Base-by-base conservation (phyloP, 2,329 filamentous ascomycete genomes). In the Aspergillus sp. region DNA sequence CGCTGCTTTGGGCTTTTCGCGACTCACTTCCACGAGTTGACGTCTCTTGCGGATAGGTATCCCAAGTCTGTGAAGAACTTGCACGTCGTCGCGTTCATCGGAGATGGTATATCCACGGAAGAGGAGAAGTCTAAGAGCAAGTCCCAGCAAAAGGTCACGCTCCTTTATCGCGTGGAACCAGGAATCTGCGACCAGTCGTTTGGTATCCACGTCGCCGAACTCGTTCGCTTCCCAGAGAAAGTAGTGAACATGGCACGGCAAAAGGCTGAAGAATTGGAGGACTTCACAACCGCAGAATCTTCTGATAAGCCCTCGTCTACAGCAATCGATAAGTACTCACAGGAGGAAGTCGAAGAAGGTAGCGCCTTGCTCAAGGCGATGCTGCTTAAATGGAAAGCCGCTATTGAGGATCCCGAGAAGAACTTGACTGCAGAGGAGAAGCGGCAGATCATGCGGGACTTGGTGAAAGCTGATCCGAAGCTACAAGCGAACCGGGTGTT, bases 161-260 rank as follows among this genome's bases (percentile, higher is more conserved):
- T 99, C 7, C 85, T 99, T 6, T 99, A 99, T 83, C 96, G 97
- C 80, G 95, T 99, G 41, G 92, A 96, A 72, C 91, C 92, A 0
- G 95, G 95, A 53, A 90, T 99, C 69, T 97, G 93, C 74, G 95
- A 99, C 77, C 95, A 99, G 80, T 95, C 91, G 61, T 99, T 99
- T 76, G 95, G 95, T 70, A 99, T 99, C 70, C 95, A 99, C 78
- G 96, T 99, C 15, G 95, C 95, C 0, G 95, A 99, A 80, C 85
- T 99, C 6, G 95, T 99, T 22, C 88, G 93, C 49, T 99, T 99
- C 80, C 95, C 95, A 0, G 89, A 92, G 69, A 99, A 99, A 80
- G 96, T 99, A 17, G 91, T 99, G 63, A 92, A 93, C 66, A 99
- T 99, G 96, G 95, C 95, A n/a, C 96, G 96, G 80, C 87, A 95